Conservation (phyloP, 106 monocot genomes). For the Xerophyta viscosa region DNA sequence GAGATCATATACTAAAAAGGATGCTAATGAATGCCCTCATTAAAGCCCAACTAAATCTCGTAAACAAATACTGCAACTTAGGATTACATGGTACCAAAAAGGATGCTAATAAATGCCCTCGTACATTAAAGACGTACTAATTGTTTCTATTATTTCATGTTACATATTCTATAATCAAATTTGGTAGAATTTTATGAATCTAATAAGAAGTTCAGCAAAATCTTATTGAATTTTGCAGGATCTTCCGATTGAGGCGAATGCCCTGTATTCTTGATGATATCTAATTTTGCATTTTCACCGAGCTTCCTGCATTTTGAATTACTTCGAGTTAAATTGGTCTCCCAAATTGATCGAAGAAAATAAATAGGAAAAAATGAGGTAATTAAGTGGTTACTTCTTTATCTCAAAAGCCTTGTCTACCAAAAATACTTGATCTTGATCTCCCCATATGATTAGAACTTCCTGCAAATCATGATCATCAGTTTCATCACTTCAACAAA, state of each 20-base stretch:
- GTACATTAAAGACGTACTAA: no score
- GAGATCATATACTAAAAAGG: no score
- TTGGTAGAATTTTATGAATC: not conserved
- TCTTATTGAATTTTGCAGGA: constrained; percentile 32
- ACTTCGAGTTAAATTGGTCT: not conserved
- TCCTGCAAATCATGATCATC: constrained; percentile 4
- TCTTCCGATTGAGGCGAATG: constrained; percentile 48
- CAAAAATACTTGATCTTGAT: constrained; percentile 31
- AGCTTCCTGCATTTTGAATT: constrained; percentile 26
- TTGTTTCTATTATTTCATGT: no score
- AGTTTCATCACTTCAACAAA: no score
- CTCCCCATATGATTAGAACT: constrained; percentile 37
- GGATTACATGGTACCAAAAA: no score
- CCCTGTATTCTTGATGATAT: constrained; percentile 35
- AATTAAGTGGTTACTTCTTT: not conserved
- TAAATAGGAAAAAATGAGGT: not conserved
- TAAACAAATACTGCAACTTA: no score
- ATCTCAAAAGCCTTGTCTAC: constrained; percentile 16
- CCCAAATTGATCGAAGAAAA: not conserved
- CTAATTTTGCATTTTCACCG: constrained; percentile 40
- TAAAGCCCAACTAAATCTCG: no score
- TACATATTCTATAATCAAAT: not conserved
- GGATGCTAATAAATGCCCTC: no score
- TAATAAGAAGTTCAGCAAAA: constrained; percentile 35
- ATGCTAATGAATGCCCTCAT: no score